These are phyloP conservation scores for Fusarium proliferatum DNA, from an alignment of 2,329 filamentous ascomycete species.

Conservation along the genomic window DNA sequence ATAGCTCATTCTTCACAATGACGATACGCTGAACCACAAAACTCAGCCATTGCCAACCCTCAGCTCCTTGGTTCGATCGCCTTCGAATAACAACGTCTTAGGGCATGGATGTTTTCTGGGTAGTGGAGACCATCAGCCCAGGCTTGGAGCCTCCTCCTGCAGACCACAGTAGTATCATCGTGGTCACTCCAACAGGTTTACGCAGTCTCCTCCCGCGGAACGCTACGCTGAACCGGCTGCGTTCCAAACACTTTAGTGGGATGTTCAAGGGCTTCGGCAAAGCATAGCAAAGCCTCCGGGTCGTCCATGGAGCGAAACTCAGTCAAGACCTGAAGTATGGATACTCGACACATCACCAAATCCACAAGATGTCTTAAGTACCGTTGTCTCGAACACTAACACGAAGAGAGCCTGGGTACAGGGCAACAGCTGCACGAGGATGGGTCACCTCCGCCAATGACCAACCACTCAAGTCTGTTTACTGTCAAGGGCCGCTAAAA, in stretches of 20 bases:
- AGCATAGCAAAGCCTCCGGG: conserved; percentile 17
- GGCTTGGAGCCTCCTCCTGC: conserved; percentile 34
- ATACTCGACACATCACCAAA: conserved; percentile 21
- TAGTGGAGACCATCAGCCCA: conserved; percentile 36
- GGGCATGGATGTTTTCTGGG: conserved; percentile 32
- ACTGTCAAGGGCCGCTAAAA: conserved; percentile 13
- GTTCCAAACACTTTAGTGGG: conserved; percentile 33
- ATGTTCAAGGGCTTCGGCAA: conserved; percentile 29
- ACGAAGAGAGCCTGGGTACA: conserved; percentile 24
- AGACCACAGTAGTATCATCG: conserved; percentile 26
- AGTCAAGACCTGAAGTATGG: conserved; percentile 27
- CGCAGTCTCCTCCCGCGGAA: conserved; percentile 22
- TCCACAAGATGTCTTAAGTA: conserved; percentile 24
- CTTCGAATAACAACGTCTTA: conserved; percentile 27
- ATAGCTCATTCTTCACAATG: conserved; percentile 10
- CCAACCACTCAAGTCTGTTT: conserved; percentile 11
- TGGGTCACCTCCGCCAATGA: conserved; percentile 25
- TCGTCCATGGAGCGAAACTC: not conserved
- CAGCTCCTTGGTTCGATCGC: conserved; percentile 20
- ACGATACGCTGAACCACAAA: conserved; percentile 6
- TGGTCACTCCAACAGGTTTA: conserved; percentile 24
- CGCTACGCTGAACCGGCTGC: conserved; percentile 29
- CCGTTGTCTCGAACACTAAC: conserved; percentile 32
- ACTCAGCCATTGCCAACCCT: conserved; percentile 12
- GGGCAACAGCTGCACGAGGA: conserved; percentile 31